phyloP scores from a whole-genome alignment of 345 rosid genomes.

The Streptanthus diversifolius region DNA sequence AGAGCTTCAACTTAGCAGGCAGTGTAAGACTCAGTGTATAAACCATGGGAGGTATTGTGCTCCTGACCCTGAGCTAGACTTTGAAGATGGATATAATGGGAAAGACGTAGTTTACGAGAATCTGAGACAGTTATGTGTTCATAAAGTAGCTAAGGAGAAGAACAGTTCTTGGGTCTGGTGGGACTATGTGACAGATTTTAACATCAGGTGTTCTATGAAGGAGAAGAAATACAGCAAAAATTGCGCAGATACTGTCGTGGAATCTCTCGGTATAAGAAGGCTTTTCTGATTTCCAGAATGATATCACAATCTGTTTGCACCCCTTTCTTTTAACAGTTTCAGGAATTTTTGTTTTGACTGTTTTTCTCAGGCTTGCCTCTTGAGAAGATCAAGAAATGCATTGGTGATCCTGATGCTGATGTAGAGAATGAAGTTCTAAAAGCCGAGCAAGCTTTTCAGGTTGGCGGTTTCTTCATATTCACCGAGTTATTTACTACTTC shows the following conservation, averaged over 20 bases:
- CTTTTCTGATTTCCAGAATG: not conserved
- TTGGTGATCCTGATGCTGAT: conserved; percentile 87
- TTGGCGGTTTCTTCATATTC: conserved; percentile 21
- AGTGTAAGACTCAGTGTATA: conserved; percentile 92
- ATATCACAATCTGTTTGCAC: not conserved
- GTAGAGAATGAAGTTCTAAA: conserved; percentile 76
- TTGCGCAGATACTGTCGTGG: conserved; percentile 66
- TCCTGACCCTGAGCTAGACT: conserved; percentile 83
- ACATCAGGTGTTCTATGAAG: conserved; percentile 93
- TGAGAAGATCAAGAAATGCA: conserved; percentile 69
- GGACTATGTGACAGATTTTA: conserved; percentile 92
- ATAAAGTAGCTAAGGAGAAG: conserved; percentile 66
- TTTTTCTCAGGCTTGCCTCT: conserved; percentile 53
- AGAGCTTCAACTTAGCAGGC: conserved; percentile 53
- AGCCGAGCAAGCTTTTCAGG: conserved; percentile 77
- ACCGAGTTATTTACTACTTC: conserved; percentile 3
- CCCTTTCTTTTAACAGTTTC: not conserved
- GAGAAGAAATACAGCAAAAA: conserved; percentile 73
- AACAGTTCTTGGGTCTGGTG: conserved; percentile 88
- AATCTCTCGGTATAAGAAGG: conserved; percentile 55
- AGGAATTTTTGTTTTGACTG: not conserved
- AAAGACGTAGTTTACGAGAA: conserved; percentile 88
- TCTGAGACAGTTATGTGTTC: conserved; percentile 91
- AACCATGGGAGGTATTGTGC: conserved; percentile 93
- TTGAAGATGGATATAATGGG: conserved; percentile 69